Conservation (phyloP, 345 rosid species). For the Geranium brycei region DNA sequence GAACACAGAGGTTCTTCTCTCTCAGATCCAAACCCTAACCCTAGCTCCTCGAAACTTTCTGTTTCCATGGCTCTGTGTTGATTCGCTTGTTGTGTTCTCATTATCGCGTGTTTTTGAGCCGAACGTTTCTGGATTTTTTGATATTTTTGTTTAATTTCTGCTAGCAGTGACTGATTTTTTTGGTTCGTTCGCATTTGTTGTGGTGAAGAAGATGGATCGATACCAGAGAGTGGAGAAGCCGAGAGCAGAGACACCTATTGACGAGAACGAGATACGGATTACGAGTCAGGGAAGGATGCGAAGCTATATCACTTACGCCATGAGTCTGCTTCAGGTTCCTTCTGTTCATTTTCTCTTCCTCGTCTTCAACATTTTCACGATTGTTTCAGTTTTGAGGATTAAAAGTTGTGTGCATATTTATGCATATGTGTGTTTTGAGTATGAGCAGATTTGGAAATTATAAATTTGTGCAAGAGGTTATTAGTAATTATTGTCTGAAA, state of each 20-base stretch:
- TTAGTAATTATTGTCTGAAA: not conserved
- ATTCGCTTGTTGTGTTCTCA: not conserved
- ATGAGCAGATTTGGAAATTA: not conserved
- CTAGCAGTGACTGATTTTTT: not conserved
- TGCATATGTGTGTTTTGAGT: not conserved
- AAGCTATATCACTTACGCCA: slow-evolving; percentile 71
- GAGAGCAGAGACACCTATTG: slow-evolving; percentile 55
- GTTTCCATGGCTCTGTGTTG: not conserved
- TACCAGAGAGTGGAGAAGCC: slow-evolving; percentile 75
- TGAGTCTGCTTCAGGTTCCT: slow-evolving; percentile 65
- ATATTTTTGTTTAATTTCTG: not conserved
- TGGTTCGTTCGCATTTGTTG: not conserved
- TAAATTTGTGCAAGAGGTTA: not conserved
- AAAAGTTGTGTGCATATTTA: not conserved
- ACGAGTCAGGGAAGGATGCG: slow-evolving; percentile 83
- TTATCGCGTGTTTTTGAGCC: not conserved
- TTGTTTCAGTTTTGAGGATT: too few relatives aligned
- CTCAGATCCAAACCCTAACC: slow-evolving; percentile 16
- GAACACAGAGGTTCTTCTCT: not conserved
- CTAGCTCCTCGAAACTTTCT: not conserved
- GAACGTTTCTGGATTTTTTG: not conserved
- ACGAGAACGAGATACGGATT: slow-evolving; percentile 83
- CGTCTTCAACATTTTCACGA: not conserved
- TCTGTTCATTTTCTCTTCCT: not conserved
- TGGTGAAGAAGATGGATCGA: slow-evolving; percentile 48